These are phyloP conservation scores for Schizosaccharomyces lindneri DNA, from an alignment of 805 yeast species.

Conservation along the genomic window DNA sequence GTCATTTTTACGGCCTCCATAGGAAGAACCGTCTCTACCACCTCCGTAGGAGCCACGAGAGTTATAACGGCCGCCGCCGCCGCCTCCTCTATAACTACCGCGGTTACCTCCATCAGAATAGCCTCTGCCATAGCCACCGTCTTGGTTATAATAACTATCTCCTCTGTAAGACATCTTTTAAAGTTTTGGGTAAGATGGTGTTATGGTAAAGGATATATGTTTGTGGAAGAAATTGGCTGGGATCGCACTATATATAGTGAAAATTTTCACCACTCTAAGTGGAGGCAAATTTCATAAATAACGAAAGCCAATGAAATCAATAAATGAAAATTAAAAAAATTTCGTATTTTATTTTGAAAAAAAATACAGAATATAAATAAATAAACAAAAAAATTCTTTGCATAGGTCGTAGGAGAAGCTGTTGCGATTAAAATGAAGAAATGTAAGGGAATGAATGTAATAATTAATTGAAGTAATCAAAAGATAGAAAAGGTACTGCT, in stretches of 20 bases:
- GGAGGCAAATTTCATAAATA: too few relatives aligned
- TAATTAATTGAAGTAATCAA: too few relatives aligned
- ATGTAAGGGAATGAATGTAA: too few relatives aligned
- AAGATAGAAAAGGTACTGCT: too few relatives aligned
- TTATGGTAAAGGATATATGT: neutral
- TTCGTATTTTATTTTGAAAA: too few relatives aligned
- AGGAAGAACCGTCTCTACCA: slow-evolving; percentile 15
- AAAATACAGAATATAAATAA: too few relatives aligned
- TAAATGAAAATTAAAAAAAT: too few relatives aligned
- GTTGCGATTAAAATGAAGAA: too few relatives aligned
- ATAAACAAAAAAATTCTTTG: too few relatives aligned
- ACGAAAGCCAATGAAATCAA: too few relatives aligned
- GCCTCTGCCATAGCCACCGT: neutral
- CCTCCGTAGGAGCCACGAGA: slow-evolving; percentile 12
- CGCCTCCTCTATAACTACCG: neutral
- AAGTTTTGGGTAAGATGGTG: neutral
- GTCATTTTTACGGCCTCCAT: slow-evolving; percentile 17
- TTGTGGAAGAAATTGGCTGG: neutral
- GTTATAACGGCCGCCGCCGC: slow-evolving; percentile 7
- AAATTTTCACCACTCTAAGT: too few relatives aligned
- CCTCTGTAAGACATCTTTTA: neutral
- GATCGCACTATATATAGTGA: neutral
- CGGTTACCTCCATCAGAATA: neutral
- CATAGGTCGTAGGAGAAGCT: too few relatives aligned
- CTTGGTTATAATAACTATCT: neutral